These are phyloP conservation scores for Pythium biforme DNA, from an alignment of 352 stramenopile species.

Conservation along the genomic window DNA sequence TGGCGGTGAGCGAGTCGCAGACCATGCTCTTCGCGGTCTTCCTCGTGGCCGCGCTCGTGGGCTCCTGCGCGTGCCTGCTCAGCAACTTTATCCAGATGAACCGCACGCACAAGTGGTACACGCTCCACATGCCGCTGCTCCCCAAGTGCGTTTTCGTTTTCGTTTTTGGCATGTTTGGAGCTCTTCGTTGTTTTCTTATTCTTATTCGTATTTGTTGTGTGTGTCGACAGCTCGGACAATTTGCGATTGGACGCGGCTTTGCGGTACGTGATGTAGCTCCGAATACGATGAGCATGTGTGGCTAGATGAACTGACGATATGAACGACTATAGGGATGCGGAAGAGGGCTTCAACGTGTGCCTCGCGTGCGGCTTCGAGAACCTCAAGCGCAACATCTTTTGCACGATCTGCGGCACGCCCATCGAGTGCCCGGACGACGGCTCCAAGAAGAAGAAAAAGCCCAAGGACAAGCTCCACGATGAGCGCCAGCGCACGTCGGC, in stretches of 20 bases:
- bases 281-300: too few species aligned
- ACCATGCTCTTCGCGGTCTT: not conserved
- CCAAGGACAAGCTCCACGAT: conserved; percentile 20
- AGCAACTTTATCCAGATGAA: conserved; percentile 3
- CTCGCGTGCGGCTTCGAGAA: conserved; percentile 24
- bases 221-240: conserved; percentile 13
- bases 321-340: conserved; percentile 30
- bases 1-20: conserved; percentile 1
- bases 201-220: not conserved
- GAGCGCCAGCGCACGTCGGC: conserved; percentile 18
- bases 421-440: conserved; percentile 12
- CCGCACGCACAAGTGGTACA: conserved; percentile 8
- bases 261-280: conserved; percentile 18
- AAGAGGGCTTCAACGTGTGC: conserved; percentile 32
- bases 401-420: conserved; percentile 35
- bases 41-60: not conserved
- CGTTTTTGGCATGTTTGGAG: too few species aligned
- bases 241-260: conserved; percentile 19
- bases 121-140: not conserved
- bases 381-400: conserved; percentile 38
- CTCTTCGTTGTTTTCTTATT: not conserved
- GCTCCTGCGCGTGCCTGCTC: not conserved
- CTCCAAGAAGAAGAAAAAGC: conserved; percentile 6
- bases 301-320: not conserved
- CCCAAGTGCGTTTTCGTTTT: not conserved